These are phyloP conservation scores for Closterium sp. DNA, from an alignment of 139 green algal genomes.

Conservation along the genomic window DNA sequence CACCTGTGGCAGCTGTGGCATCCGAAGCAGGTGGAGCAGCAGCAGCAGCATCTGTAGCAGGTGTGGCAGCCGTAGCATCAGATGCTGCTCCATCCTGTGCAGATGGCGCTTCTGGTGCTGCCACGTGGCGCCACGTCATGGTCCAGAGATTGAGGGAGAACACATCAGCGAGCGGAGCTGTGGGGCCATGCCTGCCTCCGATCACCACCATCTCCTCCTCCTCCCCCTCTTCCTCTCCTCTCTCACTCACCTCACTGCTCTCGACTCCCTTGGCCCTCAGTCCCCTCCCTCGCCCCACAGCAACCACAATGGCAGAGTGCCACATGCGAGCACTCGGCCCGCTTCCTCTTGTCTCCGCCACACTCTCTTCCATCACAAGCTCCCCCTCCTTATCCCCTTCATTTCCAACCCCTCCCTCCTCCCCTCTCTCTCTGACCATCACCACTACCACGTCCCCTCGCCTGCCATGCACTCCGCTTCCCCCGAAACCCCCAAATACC, in stretches of 20 bases:
- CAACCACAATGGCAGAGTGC: slow-evolving; percentile 5
- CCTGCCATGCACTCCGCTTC: not conserved
- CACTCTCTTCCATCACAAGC: not conserved
- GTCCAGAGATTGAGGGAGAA: slow-evolving; percentile 20
- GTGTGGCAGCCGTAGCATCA: not conserved
- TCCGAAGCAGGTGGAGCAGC: not conserved
- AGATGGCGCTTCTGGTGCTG: not conserved
- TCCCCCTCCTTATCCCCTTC: not conserved
- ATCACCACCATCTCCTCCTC: slow-evolving; percentile 23
- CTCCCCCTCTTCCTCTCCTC: not conserved
- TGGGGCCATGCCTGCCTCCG: slow-evolving; percentile 25
- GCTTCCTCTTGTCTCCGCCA: not conserved
- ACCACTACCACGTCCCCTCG: slow-evolving; percentile 15
- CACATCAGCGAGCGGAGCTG: not conserved
- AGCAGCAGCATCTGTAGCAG: not conserved
- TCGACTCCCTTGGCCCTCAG: not conserved
- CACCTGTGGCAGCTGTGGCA: not conserved
- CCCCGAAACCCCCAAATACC: slow-evolving; percentile 27
- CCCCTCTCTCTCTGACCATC: not conserved
- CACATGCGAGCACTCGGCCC: not conserved
- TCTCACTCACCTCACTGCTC: not conserved
- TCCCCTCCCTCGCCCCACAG: too few relatives aligned
- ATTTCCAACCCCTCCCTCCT: not conserved
- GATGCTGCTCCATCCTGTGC: not conserved
- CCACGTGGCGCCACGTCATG: not conserved